These are phyloP conservation scores for Lentinula sp. DNA, from an alignment of 768 basidiomycete genomes.

Conservation along the genomic window DNA sequence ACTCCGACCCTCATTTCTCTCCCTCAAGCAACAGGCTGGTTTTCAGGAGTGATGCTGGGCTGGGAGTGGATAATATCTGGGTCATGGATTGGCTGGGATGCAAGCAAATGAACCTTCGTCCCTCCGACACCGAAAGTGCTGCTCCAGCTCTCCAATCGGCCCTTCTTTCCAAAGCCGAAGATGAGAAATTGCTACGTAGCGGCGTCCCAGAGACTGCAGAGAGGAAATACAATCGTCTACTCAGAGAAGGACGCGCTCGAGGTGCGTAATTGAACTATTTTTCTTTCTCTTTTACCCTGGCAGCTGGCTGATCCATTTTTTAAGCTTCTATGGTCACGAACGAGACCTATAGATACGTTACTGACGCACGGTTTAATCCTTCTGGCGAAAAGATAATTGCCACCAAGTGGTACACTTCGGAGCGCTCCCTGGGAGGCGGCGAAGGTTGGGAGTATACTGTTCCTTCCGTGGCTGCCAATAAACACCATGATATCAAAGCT, in stretches of 20 bases:
- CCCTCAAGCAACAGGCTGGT: constrained; percentile 55
- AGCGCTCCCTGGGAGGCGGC: constrained; percentile 60
- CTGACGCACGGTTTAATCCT: constrained; percentile 67
- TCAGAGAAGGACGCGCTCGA: constrained; percentile 30
- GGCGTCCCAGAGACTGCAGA: constrained; percentile 31
- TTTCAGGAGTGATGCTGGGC: constrained; percentile 66
- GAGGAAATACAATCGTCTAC: constrained; percentile 28
- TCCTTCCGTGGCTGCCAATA: constrained; percentile 31
- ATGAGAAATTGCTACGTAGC: constrained; percentile 27
- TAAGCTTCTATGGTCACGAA: constrained; percentile 44
- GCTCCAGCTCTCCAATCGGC: constrained; percentile 19
- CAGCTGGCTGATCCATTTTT: constrained; percentile 14
- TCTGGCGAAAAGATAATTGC: constrained; percentile 56
- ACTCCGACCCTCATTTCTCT: constrained; percentile 70
- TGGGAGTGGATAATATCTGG: constrained; percentile 76
- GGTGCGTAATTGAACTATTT: constrained; percentile 16
- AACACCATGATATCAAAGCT: constrained; percentile 22
- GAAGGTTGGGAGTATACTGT: constrained; percentile 68
- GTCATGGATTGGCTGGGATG: constrained; percentile 64
- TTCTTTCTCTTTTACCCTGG: not conserved
- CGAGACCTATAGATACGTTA: constrained; percentile 68
- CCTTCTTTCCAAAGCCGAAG: constrained; percentile 20
- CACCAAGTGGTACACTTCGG: constrained; percentile 74
- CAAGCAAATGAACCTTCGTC: constrained; percentile 38
- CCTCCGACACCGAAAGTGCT: not conserved